These are phyloP conservation scores for Lagenaria siceraria DNA, from an alignment of 306 rosid species.

Conservation along the genomic window DNA sequence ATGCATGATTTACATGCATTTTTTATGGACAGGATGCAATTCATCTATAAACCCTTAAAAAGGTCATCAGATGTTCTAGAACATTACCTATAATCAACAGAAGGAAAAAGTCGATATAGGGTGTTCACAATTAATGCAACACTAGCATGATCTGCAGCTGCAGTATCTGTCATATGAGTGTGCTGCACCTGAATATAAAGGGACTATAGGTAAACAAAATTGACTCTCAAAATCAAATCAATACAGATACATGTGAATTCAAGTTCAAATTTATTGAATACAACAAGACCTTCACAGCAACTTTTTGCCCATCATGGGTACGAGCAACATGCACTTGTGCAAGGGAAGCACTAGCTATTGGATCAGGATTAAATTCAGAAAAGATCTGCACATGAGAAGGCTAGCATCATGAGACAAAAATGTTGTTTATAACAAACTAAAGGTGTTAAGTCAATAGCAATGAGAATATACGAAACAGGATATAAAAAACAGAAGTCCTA, in stretches of 20 bases:
- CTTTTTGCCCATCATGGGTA: constrained; percentile 75
- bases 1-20: background rate
- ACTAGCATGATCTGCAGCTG: constrained; percentile 86
- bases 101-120: constrained; percentile 62
- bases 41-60: background rate
- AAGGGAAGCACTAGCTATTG: constrained; percentile 95
- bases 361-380: constrained; percentile 69
- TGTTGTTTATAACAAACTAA: background rate
- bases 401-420: constrained; percentile 7
- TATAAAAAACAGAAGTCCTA: background rate
- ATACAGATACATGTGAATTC: background rate
- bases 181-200: constrained; percentile 75
- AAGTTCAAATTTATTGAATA: constrained; percentile 9
- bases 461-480: background rate
- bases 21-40: background rate
- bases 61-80: background rate
- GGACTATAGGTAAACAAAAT: constrained; percentile 16
- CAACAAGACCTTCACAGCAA: constrained; percentile 78
- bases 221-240: background rate
- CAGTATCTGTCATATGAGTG: constrained; percentile 91
- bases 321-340: constrained; percentile 94
- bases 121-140: constrained; percentile 73
- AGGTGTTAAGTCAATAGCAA: background rate
- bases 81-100: constrained; percentile 79
- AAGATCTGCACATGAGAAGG: constrained; percentile 49